phyloP scores from a whole-genome alignment of 1,139 yeast species.

The Candida smagusa region DNA sequence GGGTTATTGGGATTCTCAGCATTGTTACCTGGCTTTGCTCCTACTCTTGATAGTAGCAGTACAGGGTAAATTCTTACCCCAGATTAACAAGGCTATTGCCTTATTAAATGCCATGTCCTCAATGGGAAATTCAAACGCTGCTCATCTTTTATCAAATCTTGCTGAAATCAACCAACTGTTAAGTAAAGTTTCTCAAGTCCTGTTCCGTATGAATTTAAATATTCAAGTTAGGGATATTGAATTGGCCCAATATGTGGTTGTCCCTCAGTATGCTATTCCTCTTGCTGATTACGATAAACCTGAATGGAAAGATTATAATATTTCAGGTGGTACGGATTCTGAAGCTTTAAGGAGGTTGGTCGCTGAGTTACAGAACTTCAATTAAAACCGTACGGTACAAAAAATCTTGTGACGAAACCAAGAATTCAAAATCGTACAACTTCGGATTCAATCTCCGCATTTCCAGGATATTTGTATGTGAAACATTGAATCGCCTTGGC shows the following conservation, averaged over 20 bases:
- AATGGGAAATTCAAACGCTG: conserved; percentile 43
- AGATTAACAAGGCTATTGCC: conserved; percentile 32
- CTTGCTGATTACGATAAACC: conserved; percentile 5
- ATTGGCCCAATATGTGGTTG: conserved; percentile 2
- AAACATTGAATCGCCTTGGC: too few relatives aligned
- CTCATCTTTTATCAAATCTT: conserved; percentile 8
- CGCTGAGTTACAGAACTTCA: conserved; percentile 21
- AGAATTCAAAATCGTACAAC: too few relatives aligned
- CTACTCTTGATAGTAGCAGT: conserved; percentile 38
- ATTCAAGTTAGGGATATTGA: conserved; percentile 5
- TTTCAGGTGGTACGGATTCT: conserved; percentile 2
- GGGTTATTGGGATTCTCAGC: conserved; percentile 55
- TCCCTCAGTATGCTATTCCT: conserved; percentile 6
- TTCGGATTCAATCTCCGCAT: too few relatives aligned
- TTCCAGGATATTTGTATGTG: too few relatives aligned
- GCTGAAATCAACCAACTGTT: conserved; percentile 9
- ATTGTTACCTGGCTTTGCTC: conserved; percentile 43
- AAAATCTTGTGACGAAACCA: background rate
- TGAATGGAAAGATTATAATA: conserved; percentile 6
- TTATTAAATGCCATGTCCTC: conserved; percentile 38
- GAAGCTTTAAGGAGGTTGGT: conserved; percentile 14
- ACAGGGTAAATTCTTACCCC: conserved; percentile 26
- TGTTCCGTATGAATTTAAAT: conserved; percentile 7
- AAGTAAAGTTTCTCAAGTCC: conserved; percentile 4
- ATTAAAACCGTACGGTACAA: conserved; percentile 2